A percentile compares a stretch with the other conserved stretches of the same genome.
These are phyloP conservation scores for Bretschneidera sinensis DNA, from an alignment of 345 rosid species.

Conservation along the genomic window DNA sequence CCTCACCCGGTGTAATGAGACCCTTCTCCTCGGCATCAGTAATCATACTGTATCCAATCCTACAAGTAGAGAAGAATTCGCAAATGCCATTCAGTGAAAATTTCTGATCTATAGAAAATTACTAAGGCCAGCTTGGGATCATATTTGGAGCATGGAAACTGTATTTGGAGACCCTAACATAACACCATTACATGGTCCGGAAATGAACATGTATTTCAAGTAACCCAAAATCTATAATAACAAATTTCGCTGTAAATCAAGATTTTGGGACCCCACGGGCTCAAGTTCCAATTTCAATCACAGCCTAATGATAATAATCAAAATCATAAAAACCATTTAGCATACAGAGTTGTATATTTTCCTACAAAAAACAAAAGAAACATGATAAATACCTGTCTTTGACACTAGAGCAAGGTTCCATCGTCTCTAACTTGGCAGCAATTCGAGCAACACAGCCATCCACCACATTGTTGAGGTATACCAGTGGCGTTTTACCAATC, in stretches of 20 bases:
- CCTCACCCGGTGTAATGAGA: constrained; percentile 60
- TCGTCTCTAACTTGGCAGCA: constrained; percentile 80
- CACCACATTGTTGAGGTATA: constrained; percentile 64
- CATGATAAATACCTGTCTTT: constrained; percentile 58
- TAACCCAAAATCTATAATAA: not conserved
- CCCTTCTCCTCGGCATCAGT: constrained; percentile 75
- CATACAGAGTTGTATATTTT: too few relatives aligned
- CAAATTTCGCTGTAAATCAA: not conserved
- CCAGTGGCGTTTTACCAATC: constrained; percentile 78
- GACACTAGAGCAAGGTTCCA: constrained; percentile 93
- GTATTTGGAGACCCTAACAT: not conserved
- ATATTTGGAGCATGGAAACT: too few relatives aligned
- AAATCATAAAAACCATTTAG: not conserved
- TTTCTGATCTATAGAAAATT: too few relatives aligned
- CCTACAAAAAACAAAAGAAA: too few relatives aligned
- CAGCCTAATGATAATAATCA: not conserved
- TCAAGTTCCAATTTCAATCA: too few relatives aligned
- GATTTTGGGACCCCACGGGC: not conserved
- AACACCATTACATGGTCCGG: not conserved
- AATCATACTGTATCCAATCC: constrained; percentile 80
- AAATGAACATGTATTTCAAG: not conserved
- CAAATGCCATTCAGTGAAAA: constrained; percentile 5
- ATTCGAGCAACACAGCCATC: constrained; percentile 70
- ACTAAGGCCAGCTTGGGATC: too few relatives aligned
- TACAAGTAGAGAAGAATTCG: constrained; percentile 13